A percentile compares a stretch with the other conserved stretches of the same genome.
These are phyloP conservation scores for Brassica nigra DNA, from an alignment of 345 rosid genomes.

Conservation along the genomic window DNA sequence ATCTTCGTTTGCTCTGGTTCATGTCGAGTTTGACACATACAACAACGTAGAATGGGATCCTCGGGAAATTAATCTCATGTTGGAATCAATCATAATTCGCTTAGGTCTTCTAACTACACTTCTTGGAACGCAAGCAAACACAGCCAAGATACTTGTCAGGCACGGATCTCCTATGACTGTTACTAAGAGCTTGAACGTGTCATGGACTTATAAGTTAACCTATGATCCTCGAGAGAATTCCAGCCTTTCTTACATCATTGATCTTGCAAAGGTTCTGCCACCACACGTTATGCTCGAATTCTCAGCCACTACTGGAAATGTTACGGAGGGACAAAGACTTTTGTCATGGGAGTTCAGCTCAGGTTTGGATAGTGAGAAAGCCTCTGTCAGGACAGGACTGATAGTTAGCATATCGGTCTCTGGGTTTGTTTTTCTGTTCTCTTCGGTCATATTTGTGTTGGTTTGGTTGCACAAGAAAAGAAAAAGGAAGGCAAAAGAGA, in stretches of 20 bases:
- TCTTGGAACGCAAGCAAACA: constrained; percentile 43
- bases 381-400: not conserved
- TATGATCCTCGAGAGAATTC: constrained; percentile 28
- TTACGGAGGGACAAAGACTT: constrained; percentile 24
- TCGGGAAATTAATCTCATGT: not conserved
- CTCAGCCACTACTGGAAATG: constrained; percentile 39
- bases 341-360: constrained; percentile 48
- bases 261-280: constrained; percentile 42
- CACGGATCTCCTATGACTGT: constrained; percentile 33
- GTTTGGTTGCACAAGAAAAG: not conserved
- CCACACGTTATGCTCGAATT: constrained; percentile 44
- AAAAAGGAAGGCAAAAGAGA: not conserved
- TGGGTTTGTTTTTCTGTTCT: not conserved
- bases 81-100: constrained; percentile 1
- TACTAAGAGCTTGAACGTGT: constrained; percentile 41
- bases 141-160: constrained; percentile 28
- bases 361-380: constrained; percentile 16
- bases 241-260: constrained; percentile 37
- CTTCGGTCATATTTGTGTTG: not conserved
- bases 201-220: constrained; percentile 39
- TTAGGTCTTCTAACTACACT: constrained; percentile 7
- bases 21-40: constrained; percentile 41
- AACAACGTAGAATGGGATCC: constrained; percentile 38
- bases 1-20: constrained; percentile 24
- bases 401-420: not conserved